Conservation (phyloP, 2,329 filamentous ascomycete genomes). For the Graphilbum fragrans region DNA sequence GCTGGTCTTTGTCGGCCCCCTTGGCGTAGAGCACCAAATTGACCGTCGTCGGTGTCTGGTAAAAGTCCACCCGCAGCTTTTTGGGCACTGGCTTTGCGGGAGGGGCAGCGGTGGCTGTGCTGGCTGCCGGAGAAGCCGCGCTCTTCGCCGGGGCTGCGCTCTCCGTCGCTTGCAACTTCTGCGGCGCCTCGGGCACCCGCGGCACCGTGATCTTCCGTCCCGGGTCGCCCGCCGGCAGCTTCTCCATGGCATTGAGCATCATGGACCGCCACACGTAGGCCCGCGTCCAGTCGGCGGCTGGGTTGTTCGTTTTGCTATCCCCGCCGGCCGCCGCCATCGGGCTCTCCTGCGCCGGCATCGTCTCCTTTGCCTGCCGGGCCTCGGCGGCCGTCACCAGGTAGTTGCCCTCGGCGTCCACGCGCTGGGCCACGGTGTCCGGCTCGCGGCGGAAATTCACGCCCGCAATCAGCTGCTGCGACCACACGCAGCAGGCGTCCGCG, state of each 20-base stretch:
- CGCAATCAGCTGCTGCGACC: constrained; percentile 32
- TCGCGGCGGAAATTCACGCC: constrained; percentile 22
- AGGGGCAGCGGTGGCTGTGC: not conserved
- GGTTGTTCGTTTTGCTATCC: not conserved
- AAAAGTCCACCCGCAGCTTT: constrained; percentile 26
- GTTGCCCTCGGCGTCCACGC: constrained; percentile 31
- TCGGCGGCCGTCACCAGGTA: constrained; percentile 30
- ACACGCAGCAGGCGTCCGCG: constrained; percentile 57
- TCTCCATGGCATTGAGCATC: constrained; percentile 30
- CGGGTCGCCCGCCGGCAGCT: constrained; percentile 29
- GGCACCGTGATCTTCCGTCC: constrained; percentile 31
- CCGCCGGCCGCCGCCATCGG: constrained; percentile 7
- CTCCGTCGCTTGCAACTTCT: not conserved
- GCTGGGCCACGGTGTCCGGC: constrained; percentile 22
- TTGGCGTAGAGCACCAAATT: constrained; percentile 28
- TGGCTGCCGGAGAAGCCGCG: not conserved
- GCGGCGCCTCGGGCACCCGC: constrained; percentile 17
- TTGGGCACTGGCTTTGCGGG: constrained; percentile 11
- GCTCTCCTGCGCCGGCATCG: constrained; percentile 1
- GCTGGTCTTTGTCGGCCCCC: constrained; percentile 17
- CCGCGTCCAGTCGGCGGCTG: constrained; percentile 20
- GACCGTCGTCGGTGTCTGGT: constrained; percentile 24
- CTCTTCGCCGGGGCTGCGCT: not conserved
- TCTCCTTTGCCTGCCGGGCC: constrained; percentile 12
- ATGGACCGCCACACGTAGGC: constrained; percentile 35